These are phyloP conservation scores for Bipolaris bicolor DNA, from an alignment of 2,329 filamentous ascomycete species.

Conservation along the genomic window DNA sequence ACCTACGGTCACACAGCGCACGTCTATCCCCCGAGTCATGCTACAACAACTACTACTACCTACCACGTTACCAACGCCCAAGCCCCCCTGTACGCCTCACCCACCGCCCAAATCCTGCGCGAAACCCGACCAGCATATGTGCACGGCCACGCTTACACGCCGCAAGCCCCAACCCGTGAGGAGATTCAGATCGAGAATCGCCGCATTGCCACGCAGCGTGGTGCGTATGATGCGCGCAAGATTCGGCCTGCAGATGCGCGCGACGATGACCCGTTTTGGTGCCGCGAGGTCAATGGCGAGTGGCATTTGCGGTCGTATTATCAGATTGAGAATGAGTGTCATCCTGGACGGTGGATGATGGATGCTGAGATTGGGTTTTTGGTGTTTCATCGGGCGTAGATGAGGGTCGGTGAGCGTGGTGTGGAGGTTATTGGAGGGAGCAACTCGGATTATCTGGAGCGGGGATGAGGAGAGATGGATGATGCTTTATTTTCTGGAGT, in stretches of 20 bases:
- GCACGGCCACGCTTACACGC: constrained; percentile 11
- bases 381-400: constrained; percentile 41
- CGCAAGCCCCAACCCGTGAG: constrained; percentile 21
- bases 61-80: constrained; percentile 36
- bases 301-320: constrained; percentile 46
- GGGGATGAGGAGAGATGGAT: no score
- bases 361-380: constrained; percentile 42
- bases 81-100: constrained; percentile 10
- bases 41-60: constrained; percentile 31
- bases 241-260: constrained; percentile 44
- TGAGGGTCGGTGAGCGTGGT: neutral
- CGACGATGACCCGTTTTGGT: constrained; percentile 47
- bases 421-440: neutral
- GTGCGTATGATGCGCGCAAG: constrained; percentile 36
- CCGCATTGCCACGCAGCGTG: constrained; percentile 39
- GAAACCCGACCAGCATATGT: constrained; percentile 22
- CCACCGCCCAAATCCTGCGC: constrained; percentile 11
- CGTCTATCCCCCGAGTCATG: constrained; percentile 31
- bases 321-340: constrained; percentile 48
- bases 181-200: constrained; percentile 42
- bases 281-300: constrained; percentile 45
- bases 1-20: constrained; percentile 32
- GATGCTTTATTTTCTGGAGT: neutral
- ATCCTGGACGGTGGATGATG: constrained; percentile 47
- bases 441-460: no score